phyloP scores from a whole-genome alignment of 2,329 filamentous ascomycete species.

The Alternaria alternata region DNA sequence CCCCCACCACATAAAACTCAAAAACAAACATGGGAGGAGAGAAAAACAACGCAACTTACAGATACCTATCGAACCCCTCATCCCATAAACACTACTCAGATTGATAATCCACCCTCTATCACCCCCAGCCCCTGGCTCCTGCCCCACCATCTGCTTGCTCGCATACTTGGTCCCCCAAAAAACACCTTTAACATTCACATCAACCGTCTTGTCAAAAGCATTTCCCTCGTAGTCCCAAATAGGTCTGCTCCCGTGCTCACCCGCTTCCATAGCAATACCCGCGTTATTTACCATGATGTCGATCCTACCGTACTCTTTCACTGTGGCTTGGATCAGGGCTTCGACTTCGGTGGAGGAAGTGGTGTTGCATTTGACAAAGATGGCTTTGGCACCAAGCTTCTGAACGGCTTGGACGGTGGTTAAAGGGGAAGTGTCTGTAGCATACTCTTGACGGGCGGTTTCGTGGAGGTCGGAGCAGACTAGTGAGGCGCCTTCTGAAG shows the following conservation, averaged over 20 bases:
- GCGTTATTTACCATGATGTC: constrained; percentile 59
- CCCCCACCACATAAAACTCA: not conserved
- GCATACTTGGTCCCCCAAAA: constrained; percentile 59
- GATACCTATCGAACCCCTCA: constrained; percentile 45
- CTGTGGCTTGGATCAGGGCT: constrained; percentile 50
- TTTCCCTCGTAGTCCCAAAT: constrained; percentile 59
- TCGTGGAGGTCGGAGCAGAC: constrained; percentile 44
- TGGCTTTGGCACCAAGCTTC: constrained; percentile 40
- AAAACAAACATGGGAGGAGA: not conserved
- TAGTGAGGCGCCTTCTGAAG: constrained; percentile 42
- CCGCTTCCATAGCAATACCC: constrained; percentile 56
- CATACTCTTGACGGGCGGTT: constrained; percentile 23
- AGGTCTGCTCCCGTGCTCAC: constrained; percentile 30
- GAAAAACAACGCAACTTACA: constrained; percentile 33
- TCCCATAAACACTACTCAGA: constrained; percentile 60
- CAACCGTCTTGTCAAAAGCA: constrained; percentile 55
- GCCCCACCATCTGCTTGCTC: constrained; percentile 59
- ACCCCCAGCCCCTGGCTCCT: constrained; percentile 48
- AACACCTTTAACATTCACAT: constrained; percentile 51
- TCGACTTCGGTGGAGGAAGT: constrained; percentile 54
- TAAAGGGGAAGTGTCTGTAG: constrained; percentile 25
- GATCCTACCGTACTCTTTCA: constrained; percentile 58
- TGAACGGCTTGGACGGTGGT: constrained; percentile 43
- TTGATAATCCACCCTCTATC: constrained; percentile 64
- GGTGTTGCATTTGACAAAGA: constrained; percentile 56